Evolutionary conservation across 2,329 filamentous ascomycete genomes (phyloP).

Genomic region (Alternaria metachromatica): DNA sequence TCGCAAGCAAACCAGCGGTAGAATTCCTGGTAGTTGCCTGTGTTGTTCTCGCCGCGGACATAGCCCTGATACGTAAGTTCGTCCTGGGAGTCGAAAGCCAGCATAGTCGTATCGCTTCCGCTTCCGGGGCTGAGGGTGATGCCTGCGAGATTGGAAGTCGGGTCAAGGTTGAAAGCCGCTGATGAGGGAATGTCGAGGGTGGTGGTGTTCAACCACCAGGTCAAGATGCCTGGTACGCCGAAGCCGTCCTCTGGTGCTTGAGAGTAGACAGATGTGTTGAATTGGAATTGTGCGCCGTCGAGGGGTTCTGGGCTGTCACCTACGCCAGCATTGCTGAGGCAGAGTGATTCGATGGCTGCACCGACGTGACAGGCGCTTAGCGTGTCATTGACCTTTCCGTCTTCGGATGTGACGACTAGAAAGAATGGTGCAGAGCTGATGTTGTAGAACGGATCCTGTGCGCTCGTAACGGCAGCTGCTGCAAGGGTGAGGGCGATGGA

Average conservation of each 20-base stretch:
- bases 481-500: constrained; percentile 30
- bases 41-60: constrained; percentile 47
- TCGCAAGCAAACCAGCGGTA: constrained; percentile 56
- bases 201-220: constrained; percentile 40
- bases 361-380: constrained; percentile 57
- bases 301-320: constrained; percentile 27
- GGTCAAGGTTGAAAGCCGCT: constrained; percentile 47
- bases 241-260: constrained; percentile 20
- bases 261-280: constrained; percentile 42
- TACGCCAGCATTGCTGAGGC: constrained; percentile 37
- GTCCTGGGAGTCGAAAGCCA: constrained; percentile 52
- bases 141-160: constrained; percentile 51
- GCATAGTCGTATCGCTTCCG: constrained; percentile 24
- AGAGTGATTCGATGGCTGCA: constrained; percentile 57
- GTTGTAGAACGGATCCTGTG: constrained; percentile 39
- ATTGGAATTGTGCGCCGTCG: constrained; percentile 31
- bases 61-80: constrained; percentile 51
- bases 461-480: constrained; percentile 29
- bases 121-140: constrained; percentile 49
- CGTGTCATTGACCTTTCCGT: constrained; percentile 49
- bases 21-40: constrained; percentile 31
- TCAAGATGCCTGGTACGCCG: constrained; percentile 47
- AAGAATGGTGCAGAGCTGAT: constrained; percentile 54
- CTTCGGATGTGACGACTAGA: constrained; percentile 49
- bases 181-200: constrained; percentile 29